Base-by-base conservation (phyloP, 768 basidiomycete genomes). In the Dioszegia hungarica region DNA sequence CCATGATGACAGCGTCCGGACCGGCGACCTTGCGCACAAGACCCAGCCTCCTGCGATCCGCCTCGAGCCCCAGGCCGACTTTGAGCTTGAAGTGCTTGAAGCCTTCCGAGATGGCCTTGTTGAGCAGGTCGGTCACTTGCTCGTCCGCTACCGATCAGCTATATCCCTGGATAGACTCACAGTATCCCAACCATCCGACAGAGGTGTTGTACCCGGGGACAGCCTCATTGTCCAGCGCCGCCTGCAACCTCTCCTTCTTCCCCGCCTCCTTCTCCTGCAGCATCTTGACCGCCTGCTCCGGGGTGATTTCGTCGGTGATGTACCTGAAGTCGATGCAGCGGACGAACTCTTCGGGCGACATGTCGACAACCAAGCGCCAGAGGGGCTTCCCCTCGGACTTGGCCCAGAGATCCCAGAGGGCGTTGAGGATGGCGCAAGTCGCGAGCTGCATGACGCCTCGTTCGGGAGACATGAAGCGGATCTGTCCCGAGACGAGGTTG, bases 51-150 rank as follows among this genome's bases (percentile, higher is more conserved):
- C 88, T 85, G 46, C 90, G 77, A 74, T 93, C 92, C 67, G 84
- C 82, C 36, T 83, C 82, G 54, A 83, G 80, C 73, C 86, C 80
- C n/a, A 85, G 85, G 48, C 92, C 92, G 56, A 93, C 92, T 79
- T 94, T 94, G 45, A 66, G 70, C 66, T 94, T 94, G 83, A 95
- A 95, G 77, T 94, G 91, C 76, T 88, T 90, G 82, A 95, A 95
- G 24, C 92, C 92, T 29, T 81, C 82, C 15, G 81, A 76, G 48
- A 94, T 80, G 25, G 92, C 90, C 73, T 91, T 89, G 66, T 84
- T 84, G 27, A 66, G 41, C n/a, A 55, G 46, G 12, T 44, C 52
- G 22, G 54, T 57, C 5, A 68, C 67, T 46, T 62, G 64, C 25
- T 65, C 66, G 57, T 72, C 70, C 15, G 56, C 61, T 49, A 39